A percentile compares a stretch with the other conserved stretches of the same genome.
These are phyloP conservation scores for Exutisphaerella laricina DNA, from an alignment of 2,329 filamentous ascomycete species.

Conservation along the genomic window DNA sequence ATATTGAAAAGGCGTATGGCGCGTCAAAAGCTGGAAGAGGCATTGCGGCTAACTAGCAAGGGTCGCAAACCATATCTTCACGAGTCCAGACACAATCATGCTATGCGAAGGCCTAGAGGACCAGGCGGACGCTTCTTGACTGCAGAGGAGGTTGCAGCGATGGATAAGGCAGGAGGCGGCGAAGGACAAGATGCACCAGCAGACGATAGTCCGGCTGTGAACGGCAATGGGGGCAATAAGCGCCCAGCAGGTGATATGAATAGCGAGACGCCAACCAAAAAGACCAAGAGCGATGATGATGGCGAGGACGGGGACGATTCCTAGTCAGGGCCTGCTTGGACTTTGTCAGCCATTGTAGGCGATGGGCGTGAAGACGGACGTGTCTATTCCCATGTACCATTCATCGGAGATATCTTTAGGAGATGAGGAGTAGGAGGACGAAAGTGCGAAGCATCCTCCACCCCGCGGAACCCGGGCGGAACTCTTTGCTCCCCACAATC, in stretches of 20 bases:
- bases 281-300: constrained; percentile 26
- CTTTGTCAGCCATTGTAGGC: constrained; percentile 1
- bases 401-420: neutral
- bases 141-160: constrained; percentile 86
- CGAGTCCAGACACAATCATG: constrained; percentile 95
- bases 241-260: constrained; percentile 46
- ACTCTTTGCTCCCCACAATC: neutral
- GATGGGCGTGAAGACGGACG: neutral
- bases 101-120: constrained; percentile 89
- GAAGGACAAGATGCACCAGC: constrained; percentile 38
- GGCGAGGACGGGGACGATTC: constrained; percentile 39
- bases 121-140: constrained; percentile 94
- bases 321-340: neutral
- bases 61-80: constrained; percentile 95
- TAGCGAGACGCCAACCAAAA: constrained; percentile 27
- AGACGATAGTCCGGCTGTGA: constrained; percentile 26
- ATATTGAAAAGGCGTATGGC: constrained; percentile 93
- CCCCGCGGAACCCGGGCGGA: neutral
- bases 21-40: constrained; percentile 87
- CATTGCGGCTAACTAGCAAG: constrained; percentile 84
- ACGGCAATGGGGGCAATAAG: constrained; percentile 39
- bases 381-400: neutral
- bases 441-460: neutral
- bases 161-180: constrained; percentile 55
- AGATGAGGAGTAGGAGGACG: neutral